Evolutionary conservation across 2,329 filamentous ascomycete genomes (phyloP).

Genomic region (Penicillium sp.): DNA sequence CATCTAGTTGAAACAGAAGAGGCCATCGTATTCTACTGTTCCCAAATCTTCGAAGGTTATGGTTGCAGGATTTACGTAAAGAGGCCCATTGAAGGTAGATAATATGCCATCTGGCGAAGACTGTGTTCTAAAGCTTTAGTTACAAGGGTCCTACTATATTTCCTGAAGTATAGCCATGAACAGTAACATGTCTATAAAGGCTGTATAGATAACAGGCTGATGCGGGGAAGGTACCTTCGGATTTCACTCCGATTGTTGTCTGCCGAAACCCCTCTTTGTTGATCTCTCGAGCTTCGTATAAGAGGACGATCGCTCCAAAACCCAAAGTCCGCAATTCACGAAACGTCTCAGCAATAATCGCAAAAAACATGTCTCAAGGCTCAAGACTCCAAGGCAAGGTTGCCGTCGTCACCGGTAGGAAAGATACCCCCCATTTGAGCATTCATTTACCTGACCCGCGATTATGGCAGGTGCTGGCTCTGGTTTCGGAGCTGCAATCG

Average conservation of each 20-base stretch:
- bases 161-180: background rate
- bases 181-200: background rate
- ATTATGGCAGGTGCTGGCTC: slow-evolving; percentile 39
- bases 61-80: no score
- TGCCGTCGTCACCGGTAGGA: slow-evolving; percentile 48
- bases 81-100: no score
- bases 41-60: no score
- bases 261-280: slow-evolving; percentile 16
- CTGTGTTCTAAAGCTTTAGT: no score
- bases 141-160: no score
- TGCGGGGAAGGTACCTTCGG: slow-evolving; percentile 22
- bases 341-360: background rate
- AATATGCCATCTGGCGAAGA: no score
- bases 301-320: background rate
- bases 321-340: background rate
- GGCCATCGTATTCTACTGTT: no score
- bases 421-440: background rate
- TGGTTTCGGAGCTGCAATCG: slow-evolving; percentile 47
- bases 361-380: slow-evolving; percentile 20
- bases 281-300: background rate
- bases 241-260: slow-evolving; percentile 18
- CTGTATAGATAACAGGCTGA: background rate
- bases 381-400: slow-evolving; percentile 47
- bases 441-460: background rate
- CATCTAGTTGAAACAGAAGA: no score